Evolutionary conservation across 805 yeast species (phyloP).

Genomic region (Ogataea trehalophila): DNA sequence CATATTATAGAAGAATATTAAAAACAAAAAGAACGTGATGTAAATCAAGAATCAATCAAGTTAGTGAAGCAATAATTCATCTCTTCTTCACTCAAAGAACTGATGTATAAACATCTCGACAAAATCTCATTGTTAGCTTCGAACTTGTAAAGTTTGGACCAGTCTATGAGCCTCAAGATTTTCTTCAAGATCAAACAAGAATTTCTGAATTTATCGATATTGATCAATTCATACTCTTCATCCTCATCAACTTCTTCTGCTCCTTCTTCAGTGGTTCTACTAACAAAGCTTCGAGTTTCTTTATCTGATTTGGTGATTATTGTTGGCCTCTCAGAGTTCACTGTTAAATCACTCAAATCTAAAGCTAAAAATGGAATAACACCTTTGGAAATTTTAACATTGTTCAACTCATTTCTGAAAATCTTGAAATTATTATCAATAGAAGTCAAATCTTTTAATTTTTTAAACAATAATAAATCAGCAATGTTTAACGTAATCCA

Average conservation of each 20-base stretch:
- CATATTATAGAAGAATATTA: not conserved
- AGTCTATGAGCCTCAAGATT: constrained; percentile 75
- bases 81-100: constrained; percentile 68
- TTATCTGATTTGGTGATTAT: constrained; percentile 23
- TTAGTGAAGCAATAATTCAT: constrained; percentile 39
- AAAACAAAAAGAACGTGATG: not conserved
- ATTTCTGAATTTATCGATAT: constrained; percentile 72
- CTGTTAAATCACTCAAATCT: constrained; percentile 75
- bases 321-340: constrained; percentile 62
- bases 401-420: constrained; percentile 57
- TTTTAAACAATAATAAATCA: constrained; percentile 62
- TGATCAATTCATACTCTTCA: constrained; percentile 45
- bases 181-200: constrained; percentile 74
- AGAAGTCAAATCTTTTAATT: constrained; percentile 65
- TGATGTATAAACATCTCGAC: constrained; percentile 80
- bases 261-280: constrained; percentile 15
- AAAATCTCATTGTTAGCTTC: constrained; percentile 56
- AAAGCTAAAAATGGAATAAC: constrained; percentile 89
- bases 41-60: constrained; percentile 12
- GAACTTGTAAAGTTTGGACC: constrained; percentile 68
- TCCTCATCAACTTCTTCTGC: constrained; percentile 10
- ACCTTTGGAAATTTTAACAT: constrained; percentile 59
- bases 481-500: constrained; percentile 73
- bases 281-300: constrained; percentile 18
- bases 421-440: constrained; percentile 69